Base-by-base conservation (phyloP, 2,329 filamentous ascomycete species). In the Penicillium sp. region DNA sequence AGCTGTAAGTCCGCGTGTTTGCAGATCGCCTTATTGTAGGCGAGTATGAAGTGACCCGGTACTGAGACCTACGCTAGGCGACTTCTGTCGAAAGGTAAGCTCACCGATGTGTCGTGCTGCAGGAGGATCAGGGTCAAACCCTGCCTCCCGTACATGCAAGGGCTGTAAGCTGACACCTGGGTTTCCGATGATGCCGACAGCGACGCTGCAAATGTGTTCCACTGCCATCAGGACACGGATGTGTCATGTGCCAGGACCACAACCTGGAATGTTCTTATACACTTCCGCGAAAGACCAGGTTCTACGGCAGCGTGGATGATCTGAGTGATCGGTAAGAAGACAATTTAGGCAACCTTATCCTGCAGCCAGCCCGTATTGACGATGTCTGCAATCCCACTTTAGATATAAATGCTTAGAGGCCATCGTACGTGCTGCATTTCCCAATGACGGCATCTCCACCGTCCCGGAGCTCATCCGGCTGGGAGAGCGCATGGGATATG, bases 261-360 rank as follows among this genome's bases (percentile, higher is more conserved):
- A 65, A 68, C 33, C 60, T 65, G n/a, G 58, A 65, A 16, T 76
- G 73, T 57, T 67, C 68, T 14, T 76, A 70, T 31, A 74, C 69
- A 7, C 61, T 71, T 6, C 74, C 71, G 2, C 66, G 72, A 7
- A 75, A 74, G 61, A 73, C 72, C n/a, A 65, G 69, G 42, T 74
- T 76, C 60, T 76, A 76, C 27, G 74, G 73, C 1, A 74, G 71
- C 49, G 55, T 76, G 5, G 73, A 75, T 39, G 71, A 74, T 53
- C 57, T 76, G 21, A 74, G 73, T 48, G 73, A 75, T 52, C 60
- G 71, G 73, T 74, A 49, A 46, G 67, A 33, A 33, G 29, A 33
- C 29, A 33, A 33, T 33, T 33, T 33, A 33, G 29, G 29, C 29
- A 33, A 33, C 29, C 29, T 33, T 33, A 33, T 33, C 29, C 29